Evolutionary conservation across 2,329 filamentous ascomycete genomes (phyloP), one percentile per base, ranked within the genome.

Genomic region (Xylaria sp.): DNA sequence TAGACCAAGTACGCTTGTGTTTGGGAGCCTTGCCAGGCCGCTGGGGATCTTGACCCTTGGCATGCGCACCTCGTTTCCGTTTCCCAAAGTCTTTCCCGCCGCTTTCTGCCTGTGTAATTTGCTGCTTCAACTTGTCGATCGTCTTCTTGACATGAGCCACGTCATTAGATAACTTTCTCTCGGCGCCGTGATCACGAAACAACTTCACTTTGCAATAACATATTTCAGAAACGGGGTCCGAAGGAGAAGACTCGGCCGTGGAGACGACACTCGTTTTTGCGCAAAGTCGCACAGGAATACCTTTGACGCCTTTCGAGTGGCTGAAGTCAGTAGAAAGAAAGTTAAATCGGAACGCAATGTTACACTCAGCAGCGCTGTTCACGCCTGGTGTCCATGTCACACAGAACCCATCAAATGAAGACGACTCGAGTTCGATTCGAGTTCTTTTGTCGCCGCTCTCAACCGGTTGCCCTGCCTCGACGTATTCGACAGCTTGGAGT

Each of bases 321-420:
- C 95, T 98, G 79, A 98, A 99, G 78, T 99, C 96, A 9, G 96
- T 99, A 0, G 96, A 99, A 0, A 99, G 85, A 78, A 99, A 99
- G 82, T 99, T 99, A 85, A 98, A 99, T 54, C 96, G 92, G 13
- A 98, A 93, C 9, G 94, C 92, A 65, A 99, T 89, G 58, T 90
- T 92, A 79, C 94, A 96, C 75, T 97, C 94, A 3, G 91, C 84
- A 0, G 83, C 81, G 0, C 90, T 89, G 58, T 90, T 90, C 49
- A 87, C 80, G 4, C 89, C 91, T 0, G 93, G 91, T 0, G 90
- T 92, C 95, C 95, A 98, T 6, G 90, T 88, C 4, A 98, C 93
- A 6, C 91, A 95, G 78, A 98, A 98, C 0, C 95, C 94, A 77
- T 98, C 95, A 72, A 97, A 97, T 0, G 94, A 97, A 3, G 93